A percentile compares a stretch with the other conserved stretches of the same genome.
These are phyloP conservation scores for Colletotrichum lentis DNA, from an alignment of 2,329 filamentous ascomycete genomes.

Conservation along the genomic window DNA sequence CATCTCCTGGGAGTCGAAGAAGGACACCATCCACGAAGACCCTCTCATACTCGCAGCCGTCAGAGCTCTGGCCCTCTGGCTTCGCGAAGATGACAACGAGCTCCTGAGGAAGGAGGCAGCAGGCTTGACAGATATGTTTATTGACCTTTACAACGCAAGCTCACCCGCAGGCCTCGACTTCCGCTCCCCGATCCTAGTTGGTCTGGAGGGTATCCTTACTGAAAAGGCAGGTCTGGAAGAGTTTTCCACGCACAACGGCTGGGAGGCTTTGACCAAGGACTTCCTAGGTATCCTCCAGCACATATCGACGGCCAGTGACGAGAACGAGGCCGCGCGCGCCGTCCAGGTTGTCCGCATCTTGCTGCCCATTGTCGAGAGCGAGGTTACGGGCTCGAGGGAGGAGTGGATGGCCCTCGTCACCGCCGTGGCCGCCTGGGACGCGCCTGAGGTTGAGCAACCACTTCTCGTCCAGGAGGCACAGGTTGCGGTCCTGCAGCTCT, in stretches of 20 bases:
- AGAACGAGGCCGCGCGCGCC: constrained; percentile 56
- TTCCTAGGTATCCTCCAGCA: constrained; percentile 54
- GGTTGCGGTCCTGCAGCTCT: constrained; percentile 64
- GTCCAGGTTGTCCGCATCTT: constrained; percentile 66
- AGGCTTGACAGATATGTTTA: constrained; percentile 69
- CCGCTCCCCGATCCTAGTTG: constrained; percentile 64
- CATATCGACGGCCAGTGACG: constrained; percentile 41
- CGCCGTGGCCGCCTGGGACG: constrained; percentile 57
- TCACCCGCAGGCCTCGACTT: constrained; percentile 57
- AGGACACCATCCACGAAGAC: constrained; percentile 59
- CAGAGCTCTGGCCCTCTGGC: constrained; percentile 68
- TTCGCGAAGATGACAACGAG: constrained; percentile 73
- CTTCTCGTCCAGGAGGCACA: constrained; percentile 57
- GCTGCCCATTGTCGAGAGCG: constrained; percentile 59
- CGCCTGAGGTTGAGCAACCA: constrained; percentile 45
- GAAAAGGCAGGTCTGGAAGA: constrained; percentile 57
- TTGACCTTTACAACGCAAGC: constrained; percentile 65
- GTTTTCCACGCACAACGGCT: constrained; percentile 62
- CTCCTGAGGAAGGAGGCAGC: constrained; percentile 63
- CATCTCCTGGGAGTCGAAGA: constrained; percentile 67
- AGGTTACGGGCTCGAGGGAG: constrained; percentile 56
- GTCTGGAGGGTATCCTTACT: constrained; percentile 64
- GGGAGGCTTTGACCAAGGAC: constrained; percentile 61
- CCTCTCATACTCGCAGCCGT: constrained; percentile 67
- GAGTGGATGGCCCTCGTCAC: constrained; percentile 67